Conservation (phyloP, 495 filamentous ascomycete species). For the Talaromyces adpressus region DNA sequence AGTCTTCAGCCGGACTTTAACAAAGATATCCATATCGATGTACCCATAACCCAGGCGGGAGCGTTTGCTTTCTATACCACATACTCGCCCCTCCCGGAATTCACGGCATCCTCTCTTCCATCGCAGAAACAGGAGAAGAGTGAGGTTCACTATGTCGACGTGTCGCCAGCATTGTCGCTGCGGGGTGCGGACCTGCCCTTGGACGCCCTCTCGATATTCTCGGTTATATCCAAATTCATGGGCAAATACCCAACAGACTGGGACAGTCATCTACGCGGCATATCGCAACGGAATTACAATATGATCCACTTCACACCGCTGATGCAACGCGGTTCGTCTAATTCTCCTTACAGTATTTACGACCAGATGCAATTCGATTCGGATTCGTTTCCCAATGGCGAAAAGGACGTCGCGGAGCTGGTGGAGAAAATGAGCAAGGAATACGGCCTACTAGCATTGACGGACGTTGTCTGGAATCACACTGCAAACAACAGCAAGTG, state of each 20-base stretch:
- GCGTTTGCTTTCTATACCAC: constrained; percentile 95
- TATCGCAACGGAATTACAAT: constrained; percentile 87
- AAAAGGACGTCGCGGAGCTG: constrained; percentile 71
- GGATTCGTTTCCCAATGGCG: constrained; percentile 74
- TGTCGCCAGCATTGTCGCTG: constrained; percentile 74
- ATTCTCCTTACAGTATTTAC: constrained; percentile 95
- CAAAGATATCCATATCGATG: constrained; percentile 77
- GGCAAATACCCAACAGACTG: constrained; percentile 82
- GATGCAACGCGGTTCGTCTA: constrained; percentile 79
- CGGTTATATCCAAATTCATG: constrained; percentile 97
- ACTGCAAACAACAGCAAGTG: constrained; percentile 94
- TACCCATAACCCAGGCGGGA: constrained; percentile 76
- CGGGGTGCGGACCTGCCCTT: constrained; percentile 64
- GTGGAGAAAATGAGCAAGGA: constrained; percentile 77
- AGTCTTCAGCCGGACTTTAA: constrained; percentile 92
- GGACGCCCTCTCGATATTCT: constrained; percentile 83
- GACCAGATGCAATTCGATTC: constrained; percentile 87
- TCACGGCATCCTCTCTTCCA: constrained; percentile 50
- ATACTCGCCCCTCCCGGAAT: constrained; percentile 77
- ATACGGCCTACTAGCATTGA: constrained; percentile 78
- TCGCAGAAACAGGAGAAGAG: constrained; percentile 57
- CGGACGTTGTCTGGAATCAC: constrained; percentile 98
- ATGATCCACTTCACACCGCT: constrained; percentile 98
- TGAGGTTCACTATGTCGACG: constrained; percentile 81
- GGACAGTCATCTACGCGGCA: constrained; percentile 81